These are phyloP conservation scores for Ustilago bromivora DNA, from an alignment of 1,284 basidiomycete species.

Conservation along the genomic window DNA sequence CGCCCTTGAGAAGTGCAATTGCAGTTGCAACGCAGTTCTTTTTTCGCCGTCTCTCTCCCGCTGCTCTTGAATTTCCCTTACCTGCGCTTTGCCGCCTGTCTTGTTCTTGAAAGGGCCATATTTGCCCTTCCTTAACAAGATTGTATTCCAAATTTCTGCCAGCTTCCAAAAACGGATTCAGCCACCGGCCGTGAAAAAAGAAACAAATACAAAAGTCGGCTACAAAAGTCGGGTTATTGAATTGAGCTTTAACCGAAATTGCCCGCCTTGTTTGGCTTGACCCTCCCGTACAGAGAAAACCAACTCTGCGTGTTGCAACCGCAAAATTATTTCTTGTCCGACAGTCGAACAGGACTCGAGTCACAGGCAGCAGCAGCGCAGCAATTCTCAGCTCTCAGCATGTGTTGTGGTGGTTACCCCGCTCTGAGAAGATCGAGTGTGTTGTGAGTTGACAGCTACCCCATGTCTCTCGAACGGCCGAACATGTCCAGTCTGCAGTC, in stretches of 20 bases:
- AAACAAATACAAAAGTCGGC: slow-evolving; percentile 11
- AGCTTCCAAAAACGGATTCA: slow-evolving; percentile 1
- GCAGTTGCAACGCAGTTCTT: slow-evolving; percentile 1
- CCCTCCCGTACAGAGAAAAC: neutral
- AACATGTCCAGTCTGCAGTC: neutral
- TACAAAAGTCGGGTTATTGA: slow-evolving; percentile 12
- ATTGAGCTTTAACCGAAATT: slow-evolving; percentile 31
- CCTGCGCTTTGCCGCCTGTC: neutral
- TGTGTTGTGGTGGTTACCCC: slow-evolving; percentile 16
- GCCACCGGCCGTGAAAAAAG: slow-evolving; percentile 11
- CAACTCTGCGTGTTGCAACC: neutral
- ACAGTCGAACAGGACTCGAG: slow-evolving; percentile 24
- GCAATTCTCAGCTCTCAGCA: no score
- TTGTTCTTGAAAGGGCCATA: neutral
- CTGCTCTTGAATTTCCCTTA: slow-evolving; percentile 3
- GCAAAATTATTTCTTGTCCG: neutral
- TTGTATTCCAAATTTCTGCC: slow-evolving; percentile 10
- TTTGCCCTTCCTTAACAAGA: neutral
- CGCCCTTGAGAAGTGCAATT: neutral
- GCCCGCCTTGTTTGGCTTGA: slow-evolving; percentile 13
- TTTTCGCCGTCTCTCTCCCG: slow-evolving; percentile 6
- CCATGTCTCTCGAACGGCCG: no score
- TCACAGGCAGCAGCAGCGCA: neutral
- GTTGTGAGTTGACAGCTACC: neutral
- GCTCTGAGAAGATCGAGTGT: slow-evolving; percentile 26